Evolutionary conservation across 257 asterid species (phyloP).

Genomic region (Buddleja alternifolia): DNA sequence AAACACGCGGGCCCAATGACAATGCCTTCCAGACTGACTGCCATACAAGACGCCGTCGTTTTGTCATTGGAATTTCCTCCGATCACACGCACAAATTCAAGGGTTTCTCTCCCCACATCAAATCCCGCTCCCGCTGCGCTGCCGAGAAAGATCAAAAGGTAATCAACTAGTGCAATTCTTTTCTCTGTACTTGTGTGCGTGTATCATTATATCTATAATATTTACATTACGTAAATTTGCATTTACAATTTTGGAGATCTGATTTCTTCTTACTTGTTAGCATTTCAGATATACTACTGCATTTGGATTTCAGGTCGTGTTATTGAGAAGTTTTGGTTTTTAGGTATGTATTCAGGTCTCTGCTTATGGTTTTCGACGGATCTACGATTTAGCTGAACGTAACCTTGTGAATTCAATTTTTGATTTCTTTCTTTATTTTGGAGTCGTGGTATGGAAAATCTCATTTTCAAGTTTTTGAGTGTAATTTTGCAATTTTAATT

Average conservation of each 20-base stretch:
- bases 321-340: slow-evolving; percentile 10
- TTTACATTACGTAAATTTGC: no score
- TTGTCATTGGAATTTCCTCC: background rate
- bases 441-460: background rate
- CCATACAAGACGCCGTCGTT: slow-evolving; percentile 19
- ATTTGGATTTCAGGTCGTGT: slow-evolving; percentile 10
- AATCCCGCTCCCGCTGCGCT: no score
- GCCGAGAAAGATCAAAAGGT: slow-evolving; percentile 27
- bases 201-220: no score
- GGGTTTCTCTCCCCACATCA: slow-evolving; percentile 30
- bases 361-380: slow-evolving; percentile 23
- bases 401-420: background rate
- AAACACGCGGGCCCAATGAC: background rate
- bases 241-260: slow-evolving; percentile 37
- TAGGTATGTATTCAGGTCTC: slow-evolving; percentile 11
- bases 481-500: background rate
- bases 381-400: slow-evolving; percentile 17
- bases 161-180: background rate
- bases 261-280: slow-evolving; percentile 16
- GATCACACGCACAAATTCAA: background rate
- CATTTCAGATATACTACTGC: slow-evolving; percentile 28
- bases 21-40: slow-evolving; percentile 9
- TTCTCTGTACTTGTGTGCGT: no score
- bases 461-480: slow-evolving; percentile 1
- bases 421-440: background rate